Conservation (phyloP, 768 basidiomycete species). For the Lactifluus subvellereus region DNA sequence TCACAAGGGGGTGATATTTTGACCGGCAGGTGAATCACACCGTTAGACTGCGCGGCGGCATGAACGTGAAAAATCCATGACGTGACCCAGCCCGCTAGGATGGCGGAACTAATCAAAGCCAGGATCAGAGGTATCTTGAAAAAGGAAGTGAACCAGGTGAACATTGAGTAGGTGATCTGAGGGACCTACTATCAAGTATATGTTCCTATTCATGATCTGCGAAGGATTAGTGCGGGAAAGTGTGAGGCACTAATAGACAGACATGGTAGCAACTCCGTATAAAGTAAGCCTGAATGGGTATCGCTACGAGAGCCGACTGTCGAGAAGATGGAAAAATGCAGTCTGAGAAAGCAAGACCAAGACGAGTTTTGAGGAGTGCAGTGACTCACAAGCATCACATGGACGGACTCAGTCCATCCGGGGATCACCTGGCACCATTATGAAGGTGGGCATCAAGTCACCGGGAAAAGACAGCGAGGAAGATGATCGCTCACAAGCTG, state of each 20-base stretch:
- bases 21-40: too few relatives aligned
- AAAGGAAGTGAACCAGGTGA: neutral
- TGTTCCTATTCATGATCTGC: conserved; percentile 9
- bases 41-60: neutral
- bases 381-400: conserved; percentile 9
- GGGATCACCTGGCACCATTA: neutral
- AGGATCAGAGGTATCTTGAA: conserved; percentile 7
- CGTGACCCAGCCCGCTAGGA: conserved; percentile 3
- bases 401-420: conserved; percentile 9
- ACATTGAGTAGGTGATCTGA: neutral
- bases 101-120: neutral
- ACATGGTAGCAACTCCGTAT: conserved; percentile 15
- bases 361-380: neutral
- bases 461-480: neutral
- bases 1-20: conserved; percentile 5
- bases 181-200: conserved; percentile 8
- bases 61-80: neutral
- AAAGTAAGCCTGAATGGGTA: conserved; percentile 15
- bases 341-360: neutral
- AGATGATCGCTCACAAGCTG: neutral
- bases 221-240: neutral
- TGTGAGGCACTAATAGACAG: neutral
- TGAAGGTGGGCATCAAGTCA: neutral
- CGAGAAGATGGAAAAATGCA: neutral
- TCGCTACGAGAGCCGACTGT: conserved; percentile 4